Conservation (phyloP, 176 grass and related monocot species). For the Lolium multiflorum region DNA sequence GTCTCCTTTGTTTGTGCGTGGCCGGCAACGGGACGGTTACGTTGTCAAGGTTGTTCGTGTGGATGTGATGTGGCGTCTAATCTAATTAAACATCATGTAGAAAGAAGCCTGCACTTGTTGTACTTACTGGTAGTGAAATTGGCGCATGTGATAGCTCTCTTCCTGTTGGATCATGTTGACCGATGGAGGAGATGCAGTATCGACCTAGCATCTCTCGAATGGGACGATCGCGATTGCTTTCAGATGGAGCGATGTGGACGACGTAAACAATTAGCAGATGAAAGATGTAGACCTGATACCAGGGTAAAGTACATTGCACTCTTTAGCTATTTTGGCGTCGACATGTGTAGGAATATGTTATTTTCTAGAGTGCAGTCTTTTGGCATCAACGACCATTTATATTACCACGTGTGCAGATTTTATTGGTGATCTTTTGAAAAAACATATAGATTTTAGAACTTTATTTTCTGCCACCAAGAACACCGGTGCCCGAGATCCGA, state of each 20-base stretch:
- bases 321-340: no score
- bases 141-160: neutral
- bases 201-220: neutral
- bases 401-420: no score
- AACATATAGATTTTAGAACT: no score
- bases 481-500: no score
- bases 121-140: neutral
- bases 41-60: neutral
- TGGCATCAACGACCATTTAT: no score
- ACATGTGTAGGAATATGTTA: no score
- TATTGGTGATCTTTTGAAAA: no score
- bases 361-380: no score
- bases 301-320: no score
- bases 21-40: conserved; percentile 25
- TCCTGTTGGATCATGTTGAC: no score
- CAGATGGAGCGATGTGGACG: neutral
- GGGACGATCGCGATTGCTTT: neutral
- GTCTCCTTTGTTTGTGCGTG: conserved; percentile 1
- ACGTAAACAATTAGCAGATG: neutral
- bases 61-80: neutral
- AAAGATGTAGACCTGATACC: neutral
- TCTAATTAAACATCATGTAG: neutral
- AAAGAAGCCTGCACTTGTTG: neutral
- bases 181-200: no score
- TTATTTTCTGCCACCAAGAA: no score